Base-by-base conservation (phyloP, 1,284 basidiomycete species). In the Ustilago cynodontis region DNA sequence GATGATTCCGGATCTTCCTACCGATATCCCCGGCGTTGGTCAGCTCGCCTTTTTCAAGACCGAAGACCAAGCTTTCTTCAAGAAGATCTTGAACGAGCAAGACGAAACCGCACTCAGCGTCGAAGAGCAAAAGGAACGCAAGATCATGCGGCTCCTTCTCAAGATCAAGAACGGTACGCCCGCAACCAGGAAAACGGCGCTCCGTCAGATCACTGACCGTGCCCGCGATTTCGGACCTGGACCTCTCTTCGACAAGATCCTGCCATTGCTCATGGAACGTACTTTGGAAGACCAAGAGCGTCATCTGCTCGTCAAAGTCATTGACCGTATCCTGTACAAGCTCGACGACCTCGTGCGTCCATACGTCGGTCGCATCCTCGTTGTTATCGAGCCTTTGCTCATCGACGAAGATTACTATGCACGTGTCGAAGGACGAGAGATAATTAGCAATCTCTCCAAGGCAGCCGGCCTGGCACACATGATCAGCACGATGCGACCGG, bases 131-230 rank as follows among this genome's bases (percentile, higher is more conserved):
- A 99, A 99, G 88, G 97, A 99, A 88, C 91, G 95, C 84, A 98
- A 98, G 88, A 99, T 99, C 83, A 98, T 99, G 95, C 92, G 95
- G n/a, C 88, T 99, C n/a, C 88, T 99, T 53, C 90, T 99, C 82
- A 99, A 99, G 88, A 99, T 99, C 88, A 99, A 99, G 89, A 99
- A 99, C 86, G 97, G 97, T 53, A 98, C 96, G 2, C 97, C 97
- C 33, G 95, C 96, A 10, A 95, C 98, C 76, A 92, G 97, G 71
- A 99, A 99, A 88, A 95, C 95, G 1, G 97, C 97, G 11, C 90
- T 99, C 51, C 91, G 96, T 62, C 95, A 98, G 86, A 98, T 99
- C 85, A 98, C 95, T n/a, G 97, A 99, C 89, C 97, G 98, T 86
- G 97, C 97, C 71, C 92, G 96, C 79, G 95, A 99, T 83, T 98